Percentiles rank a stretch among this genome's conserved stretches.
phyloP scores from a whole-genome alignment of 2,329 filamentous ascomycete genomes.

The Clarireedia hainanense region DNA sequence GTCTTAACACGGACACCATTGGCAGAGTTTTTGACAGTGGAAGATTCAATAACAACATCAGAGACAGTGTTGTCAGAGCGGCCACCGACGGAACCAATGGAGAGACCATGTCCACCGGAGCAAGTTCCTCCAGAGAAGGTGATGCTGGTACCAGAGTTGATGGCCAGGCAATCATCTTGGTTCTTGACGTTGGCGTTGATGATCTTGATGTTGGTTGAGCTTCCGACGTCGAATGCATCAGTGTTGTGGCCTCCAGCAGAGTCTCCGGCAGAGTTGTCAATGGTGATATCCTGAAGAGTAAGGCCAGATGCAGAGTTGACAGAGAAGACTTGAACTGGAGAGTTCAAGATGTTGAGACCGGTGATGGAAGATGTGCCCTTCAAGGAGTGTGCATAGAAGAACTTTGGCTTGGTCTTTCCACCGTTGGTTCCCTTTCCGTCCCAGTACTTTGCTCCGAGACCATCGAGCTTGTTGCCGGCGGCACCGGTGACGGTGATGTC shows the following conservation, averaged over 20 bases:
- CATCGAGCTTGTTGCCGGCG: conserved; percentile 39
- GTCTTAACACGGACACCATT: conserved; percentile 40
- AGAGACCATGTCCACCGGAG: conserved; percentile 37
- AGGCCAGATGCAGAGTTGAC: conserved; percentile 38
- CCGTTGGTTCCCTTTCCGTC: conserved; percentile 52
- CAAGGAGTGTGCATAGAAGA: conserved; percentile 48
- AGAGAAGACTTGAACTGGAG: conserved; percentile 45
- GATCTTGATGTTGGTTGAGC: conserved; percentile 40
- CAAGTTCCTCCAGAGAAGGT: conserved; percentile 25
- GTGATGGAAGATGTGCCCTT: conserved; percentile 41
- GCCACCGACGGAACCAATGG: conserved; percentile 52
- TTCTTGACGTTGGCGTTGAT: conserved; percentile 44
- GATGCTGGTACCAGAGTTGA: conserved; percentile 43
- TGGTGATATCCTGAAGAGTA: conserved; percentile 41
- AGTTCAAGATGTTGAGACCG: conserved; percentile 44
- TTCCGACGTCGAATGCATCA: conserved; percentile 45
- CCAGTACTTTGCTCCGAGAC: conserved; percentile 42
- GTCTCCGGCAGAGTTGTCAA: conserved; percentile 48
- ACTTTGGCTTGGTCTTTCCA: conserved; percentile 55
- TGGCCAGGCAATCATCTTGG: conserved; percentile 52
- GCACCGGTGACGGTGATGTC: conserved; percentile 22
- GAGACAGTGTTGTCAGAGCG: conserved; percentile 46
- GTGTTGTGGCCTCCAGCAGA: conserved; percentile 41
- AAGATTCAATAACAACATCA: conserved; percentile 42
- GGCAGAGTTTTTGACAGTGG: conserved; percentile 40